These are phyloP conservation scores for Trichosporon faecale DNA, from an alignment of 1,284 basidiomycete genomes.

Conservation along the genomic window DNA sequence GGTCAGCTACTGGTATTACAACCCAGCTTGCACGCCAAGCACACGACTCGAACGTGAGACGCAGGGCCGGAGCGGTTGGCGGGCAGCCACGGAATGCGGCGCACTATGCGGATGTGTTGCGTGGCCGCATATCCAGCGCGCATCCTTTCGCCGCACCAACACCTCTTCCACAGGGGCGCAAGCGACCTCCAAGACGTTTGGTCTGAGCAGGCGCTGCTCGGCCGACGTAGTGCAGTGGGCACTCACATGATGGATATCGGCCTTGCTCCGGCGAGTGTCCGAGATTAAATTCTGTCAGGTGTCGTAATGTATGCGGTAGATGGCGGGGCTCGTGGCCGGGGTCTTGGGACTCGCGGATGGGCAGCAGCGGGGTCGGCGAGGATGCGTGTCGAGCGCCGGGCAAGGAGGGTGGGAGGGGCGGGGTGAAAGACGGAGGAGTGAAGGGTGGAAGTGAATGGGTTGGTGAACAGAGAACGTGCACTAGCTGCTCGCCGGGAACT, in stretches of 20 bases:
- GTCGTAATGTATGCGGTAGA: neutral
- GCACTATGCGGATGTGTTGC: neutral
- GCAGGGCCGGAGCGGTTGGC: neutral
- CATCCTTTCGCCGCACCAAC: neutral
- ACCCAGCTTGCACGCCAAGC: neutral
- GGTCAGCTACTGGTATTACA: neutral
- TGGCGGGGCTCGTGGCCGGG: neutral
- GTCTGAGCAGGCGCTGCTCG: neutral
- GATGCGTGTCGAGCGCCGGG: neutral
- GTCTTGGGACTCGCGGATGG: neutral
- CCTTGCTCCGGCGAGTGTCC: neutral
- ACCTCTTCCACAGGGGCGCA: neutral
- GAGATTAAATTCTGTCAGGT: neutral
- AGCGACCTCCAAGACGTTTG: neutral
- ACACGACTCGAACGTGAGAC: neutral
- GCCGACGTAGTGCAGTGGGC: neutral
- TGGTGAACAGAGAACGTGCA: slow-evolving; percentile 4
- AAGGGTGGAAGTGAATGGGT: neutral
- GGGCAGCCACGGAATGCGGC: neutral
- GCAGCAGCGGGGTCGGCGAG: neutral
- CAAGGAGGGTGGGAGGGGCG: neutral
- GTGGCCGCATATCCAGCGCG: neutral
- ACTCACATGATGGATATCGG: neutral
- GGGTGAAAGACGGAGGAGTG: neutral
- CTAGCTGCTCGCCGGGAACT: neutral